Evolutionary conservation across 2,329 filamentous ascomycete genomes (phyloP), one percentile per base, ranked within the genome.

Genomic region (Penicillium sp.): DNA sequence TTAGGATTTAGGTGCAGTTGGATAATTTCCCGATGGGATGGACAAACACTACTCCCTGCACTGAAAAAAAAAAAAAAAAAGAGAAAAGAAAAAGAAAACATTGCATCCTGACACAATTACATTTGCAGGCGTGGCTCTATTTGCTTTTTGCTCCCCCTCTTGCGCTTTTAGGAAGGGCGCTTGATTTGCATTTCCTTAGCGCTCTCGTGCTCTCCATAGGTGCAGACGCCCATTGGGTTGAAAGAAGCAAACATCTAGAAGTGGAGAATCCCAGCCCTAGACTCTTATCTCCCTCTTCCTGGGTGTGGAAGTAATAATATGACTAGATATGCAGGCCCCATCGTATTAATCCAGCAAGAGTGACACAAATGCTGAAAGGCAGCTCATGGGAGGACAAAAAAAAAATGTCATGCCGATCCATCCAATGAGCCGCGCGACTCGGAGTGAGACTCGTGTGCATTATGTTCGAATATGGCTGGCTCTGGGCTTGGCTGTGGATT

Each of bases 81-180:
- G n/a, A 35, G 50, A 51, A 45, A 19, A 41, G 25, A 28, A 57
- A 43, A 38, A 57, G 28, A 19, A 33, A 48, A 50, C 25, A 33
- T 44, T 50, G 40, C 35, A 26, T 53, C 22, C 49, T 58, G 49
- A 55, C 45, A 55, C 35, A 40, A 50, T 42, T 36, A 12, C 17
- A 42, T 41, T 46, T 46, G 41, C 40, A 35, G 30, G 11, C 11
- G 8, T 31, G 11, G 19, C 30, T 8, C 7, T 36, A 17, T 47
- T 50, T 50, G 28, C 37, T 26, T 42, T 42, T 43, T 35, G 4
- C 28, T 11, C 11, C 12, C 12, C n/a, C 26, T 41, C 37, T 19
- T 43, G 5, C 48, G 28, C 30, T 31, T 53, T 40, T 33, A 38
- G 17, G 17, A 17, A 41, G 31, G 16, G 45, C 37, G 44, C 25